Conservation (phyloP, 208 protist genomes). For the Leishmania martiniquensis region DNA sequence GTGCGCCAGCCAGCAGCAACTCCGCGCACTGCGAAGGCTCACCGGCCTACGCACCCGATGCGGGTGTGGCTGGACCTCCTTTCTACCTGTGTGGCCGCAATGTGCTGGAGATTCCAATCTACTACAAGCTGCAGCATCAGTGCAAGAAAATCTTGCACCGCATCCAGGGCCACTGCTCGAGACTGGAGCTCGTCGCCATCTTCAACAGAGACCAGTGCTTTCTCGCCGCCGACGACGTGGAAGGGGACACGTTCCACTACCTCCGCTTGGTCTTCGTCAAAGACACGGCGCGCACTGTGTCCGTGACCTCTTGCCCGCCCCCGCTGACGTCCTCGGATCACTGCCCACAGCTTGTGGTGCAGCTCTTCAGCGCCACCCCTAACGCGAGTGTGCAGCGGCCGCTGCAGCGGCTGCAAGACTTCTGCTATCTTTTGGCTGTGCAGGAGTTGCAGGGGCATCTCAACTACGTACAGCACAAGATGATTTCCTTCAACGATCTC, state of each 20-base stretch:
- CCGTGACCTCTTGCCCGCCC: conserved; percentile 49
- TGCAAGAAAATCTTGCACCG: conserved; percentile 77
- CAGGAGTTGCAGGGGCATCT: conserved; percentile 89
- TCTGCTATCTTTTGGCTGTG: conserved; percentile 85
- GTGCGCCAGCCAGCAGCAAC: background rate
- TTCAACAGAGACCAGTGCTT: conserved; percentile 91
- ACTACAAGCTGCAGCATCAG: conserved; percentile 92
- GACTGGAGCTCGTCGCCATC: conserved; percentile 82
- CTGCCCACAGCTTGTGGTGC: conserved; percentile 78
- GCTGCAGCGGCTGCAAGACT: conserved; percentile 82
- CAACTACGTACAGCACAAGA: conserved; percentile 87
- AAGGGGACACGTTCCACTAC: conserved; percentile 87
- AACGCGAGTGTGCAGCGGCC: conserved; percentile 64
- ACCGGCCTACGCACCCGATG: background rate
- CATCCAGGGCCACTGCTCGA: conserved; percentile 72
- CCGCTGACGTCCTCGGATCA: conserved; percentile 53
- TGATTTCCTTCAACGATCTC: conserved; percentile 84
- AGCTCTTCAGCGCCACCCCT: conserved; percentile 80
- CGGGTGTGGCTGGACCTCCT: conserved; percentile 15
- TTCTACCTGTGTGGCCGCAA: conserved; percentile 72
- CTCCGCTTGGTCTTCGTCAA: conserved; percentile 87
- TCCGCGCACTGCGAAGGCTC: background rate
- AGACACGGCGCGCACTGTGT: conserved; percentile 56
- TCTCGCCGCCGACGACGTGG: conserved; percentile 80
- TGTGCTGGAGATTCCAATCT: conserved; percentile 81